Conservation (phyloP, 2,329 filamentous ascomycete genomes). For the Ramularia endophylla region DNA sequence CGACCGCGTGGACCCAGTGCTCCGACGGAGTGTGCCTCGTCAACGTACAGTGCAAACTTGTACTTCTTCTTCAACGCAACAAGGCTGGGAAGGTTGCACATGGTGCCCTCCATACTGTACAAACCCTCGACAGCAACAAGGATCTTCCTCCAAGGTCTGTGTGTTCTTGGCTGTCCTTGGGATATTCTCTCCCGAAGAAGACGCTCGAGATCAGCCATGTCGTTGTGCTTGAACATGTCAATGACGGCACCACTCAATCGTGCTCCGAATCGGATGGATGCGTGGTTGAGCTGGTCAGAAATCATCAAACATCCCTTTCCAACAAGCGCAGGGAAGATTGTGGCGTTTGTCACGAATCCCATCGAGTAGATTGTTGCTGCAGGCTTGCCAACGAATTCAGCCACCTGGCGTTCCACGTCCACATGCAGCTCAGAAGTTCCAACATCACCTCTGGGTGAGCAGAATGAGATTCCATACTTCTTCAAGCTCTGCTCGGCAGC, state of each 20-base stretch:
- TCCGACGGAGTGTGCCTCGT: slow-evolving; percentile 94
- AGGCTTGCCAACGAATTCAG: slow-evolving; percentile 88
- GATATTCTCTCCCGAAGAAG: slow-evolving; percentile 88
- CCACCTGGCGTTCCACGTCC: slow-evolving; percentile 86
- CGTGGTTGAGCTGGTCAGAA: slow-evolving; percentile 96
- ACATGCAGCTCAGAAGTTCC: slow-evolving; percentile 82
- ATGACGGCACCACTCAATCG: slow-evolving; percentile 94
- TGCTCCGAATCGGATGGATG: slow-evolving; percentile 92
- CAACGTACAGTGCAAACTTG: slow-evolving; percentile 93
- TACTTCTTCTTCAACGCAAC: slow-evolving; percentile 86
- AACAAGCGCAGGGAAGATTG: slow-evolving; percentile 84
- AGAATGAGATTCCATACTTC: slow-evolving; percentile 77
- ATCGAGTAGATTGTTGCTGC: slow-evolving; percentile 97
- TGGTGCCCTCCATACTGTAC: slow-evolving; percentile 99
- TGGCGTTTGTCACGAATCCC: slow-evolving; percentile 96
- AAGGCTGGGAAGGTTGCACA: slow-evolving; percentile 93
- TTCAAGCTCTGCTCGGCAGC: slow-evolving; percentile 78
- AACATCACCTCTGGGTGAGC: slow-evolving; percentile 74
- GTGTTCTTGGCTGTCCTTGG: slow-evolving; percentile 95
- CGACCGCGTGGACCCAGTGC: slow-evolving; percentile 82
- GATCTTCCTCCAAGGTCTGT: slow-evolving; percentile 99
- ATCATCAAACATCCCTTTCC: slow-evolving; percentile 91
- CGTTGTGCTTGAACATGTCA: slow-evolving; percentile 95
- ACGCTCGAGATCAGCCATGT: slow-evolving; percentile 81
- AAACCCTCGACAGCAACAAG: slow-evolving; percentile 92